phyloP scores from a whole-genome alignment of 306 rosid species.

The Pyrus communis region DNA sequence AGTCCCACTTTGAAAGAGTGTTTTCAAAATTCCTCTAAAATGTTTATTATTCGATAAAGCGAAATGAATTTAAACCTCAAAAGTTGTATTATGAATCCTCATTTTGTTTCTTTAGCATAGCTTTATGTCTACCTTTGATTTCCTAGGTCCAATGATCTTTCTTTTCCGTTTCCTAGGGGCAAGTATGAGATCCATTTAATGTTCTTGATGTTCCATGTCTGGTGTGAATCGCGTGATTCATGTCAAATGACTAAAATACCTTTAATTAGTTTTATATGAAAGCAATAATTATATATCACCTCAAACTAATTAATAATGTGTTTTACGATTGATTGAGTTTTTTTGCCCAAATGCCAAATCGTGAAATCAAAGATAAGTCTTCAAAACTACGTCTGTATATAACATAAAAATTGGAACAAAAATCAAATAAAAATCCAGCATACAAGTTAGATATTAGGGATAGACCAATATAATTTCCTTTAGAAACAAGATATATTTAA shows the following conservation, averaged over 20 bases:
- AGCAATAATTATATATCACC: neutral
- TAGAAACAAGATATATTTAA: neutral
- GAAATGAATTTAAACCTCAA: neutral
- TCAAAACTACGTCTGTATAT: neutral
- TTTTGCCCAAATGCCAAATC: neutral
- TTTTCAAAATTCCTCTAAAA: neutral
- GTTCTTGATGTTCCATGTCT: conserved; percentile 19
- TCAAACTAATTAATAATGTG: neutral
- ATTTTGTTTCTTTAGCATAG: neutral
- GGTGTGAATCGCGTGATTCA: conserved; percentile 25
- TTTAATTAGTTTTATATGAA: neutral
- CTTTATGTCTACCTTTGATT: neutral
- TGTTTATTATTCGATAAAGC: too few relatives aligned
- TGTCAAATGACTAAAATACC: conserved; percentile 6
- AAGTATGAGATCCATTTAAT: neutral
- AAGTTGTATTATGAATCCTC: neutral
- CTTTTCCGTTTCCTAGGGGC: neutral
- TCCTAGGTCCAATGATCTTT: neutral
- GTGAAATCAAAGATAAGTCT: neutral
- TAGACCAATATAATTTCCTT: neutral
- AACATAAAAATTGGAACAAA: neutral
- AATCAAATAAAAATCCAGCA: neutral
- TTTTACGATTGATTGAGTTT: neutral
- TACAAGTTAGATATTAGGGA: neutral
- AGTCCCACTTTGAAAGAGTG: too few relatives aligned